Percentiles rank a stretch among this genome's conserved stretches.
Conservation (phyloP, 352 stramenopile species). For the Plasmopara halstedii region DNA sequence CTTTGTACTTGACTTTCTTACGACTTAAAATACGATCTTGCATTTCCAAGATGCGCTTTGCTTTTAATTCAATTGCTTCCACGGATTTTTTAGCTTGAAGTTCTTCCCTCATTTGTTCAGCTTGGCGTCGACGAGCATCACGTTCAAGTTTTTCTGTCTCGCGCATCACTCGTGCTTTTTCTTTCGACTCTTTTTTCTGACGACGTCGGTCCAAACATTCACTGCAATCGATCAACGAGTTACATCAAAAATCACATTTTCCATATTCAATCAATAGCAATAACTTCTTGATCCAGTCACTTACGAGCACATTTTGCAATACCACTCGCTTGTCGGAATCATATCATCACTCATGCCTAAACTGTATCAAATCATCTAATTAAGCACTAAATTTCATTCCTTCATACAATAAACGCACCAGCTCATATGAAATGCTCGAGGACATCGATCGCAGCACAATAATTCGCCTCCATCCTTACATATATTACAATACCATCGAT, state of each 20-base stretch:
- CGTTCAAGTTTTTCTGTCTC: slow-evolving; percentile 79
- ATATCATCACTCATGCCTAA: slow-evolving; percentile 69
- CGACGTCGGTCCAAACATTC: slow-evolving; percentile 76
- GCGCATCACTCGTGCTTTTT: slow-evolving; percentile 67
- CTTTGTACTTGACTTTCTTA: slow-evolving; percentile 88
- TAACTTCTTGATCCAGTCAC: slow-evolving; percentile 14
- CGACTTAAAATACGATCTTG: slow-evolving; percentile 79
- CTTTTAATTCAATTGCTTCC: slow-evolving; percentile 77
- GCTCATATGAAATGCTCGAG: slow-evolving; percentile 89
- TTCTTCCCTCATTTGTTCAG: slow-evolving; percentile 70
- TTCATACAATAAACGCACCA: slow-evolving; percentile 27
- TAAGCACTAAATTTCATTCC: too few relatives aligned
- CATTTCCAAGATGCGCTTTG: slow-evolving; percentile 82
- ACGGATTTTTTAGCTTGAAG: slow-evolving; percentile 59
- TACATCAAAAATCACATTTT: background rate
- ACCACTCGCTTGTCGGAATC: slow-evolving; percentile 82
- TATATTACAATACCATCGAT: slow-evolving; percentile 88
- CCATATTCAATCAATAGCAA: background rate
- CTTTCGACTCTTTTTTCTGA: slow-evolving; percentile 64
- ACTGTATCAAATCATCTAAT: slow-evolving; percentile 13
- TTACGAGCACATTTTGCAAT: slow-evolving; percentile 83
- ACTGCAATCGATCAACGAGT: slow-evolving; percentile 15
- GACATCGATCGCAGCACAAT: slow-evolving; percentile 89
- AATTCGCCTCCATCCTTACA: slow-evolving; percentile 86
- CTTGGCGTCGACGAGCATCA: slow-evolving; percentile 50